Evolutionary conservation across 2,329 filamentous ascomycete genomes (phyloP).

Genomic region (Trichoderma koningiopsis): DNA sequence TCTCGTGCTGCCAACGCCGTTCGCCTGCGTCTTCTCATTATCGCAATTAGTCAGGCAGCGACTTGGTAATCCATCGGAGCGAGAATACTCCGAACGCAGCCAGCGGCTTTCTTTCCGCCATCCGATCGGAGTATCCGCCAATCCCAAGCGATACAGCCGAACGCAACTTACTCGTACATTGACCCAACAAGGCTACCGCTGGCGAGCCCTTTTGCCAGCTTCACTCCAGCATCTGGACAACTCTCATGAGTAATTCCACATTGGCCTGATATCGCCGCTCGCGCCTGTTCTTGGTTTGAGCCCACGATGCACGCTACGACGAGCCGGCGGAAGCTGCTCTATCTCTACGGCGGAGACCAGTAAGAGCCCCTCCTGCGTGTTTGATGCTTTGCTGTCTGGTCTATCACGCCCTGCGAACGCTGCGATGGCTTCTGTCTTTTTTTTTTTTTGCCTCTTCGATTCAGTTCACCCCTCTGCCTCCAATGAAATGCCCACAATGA

Average conservation of each 20-base stretch:
- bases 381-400: not conserved
- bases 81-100: not conserved
- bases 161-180: not conserved
- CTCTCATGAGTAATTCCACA: not conserved
- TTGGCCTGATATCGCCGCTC: not conserved
- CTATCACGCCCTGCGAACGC: not conserved
- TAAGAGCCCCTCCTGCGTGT: constrained; percentile 32
- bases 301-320: constrained; percentile 6
- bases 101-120: not conserved
- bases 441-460: not conserved
- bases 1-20: not conserved
- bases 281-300: not conserved
- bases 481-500: not conserved
- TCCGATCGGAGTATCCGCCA: constrained; percentile 13
- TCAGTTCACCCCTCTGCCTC: not conserved
- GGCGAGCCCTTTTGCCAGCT: not conserved
- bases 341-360: constrained; percentile 47
- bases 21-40: not conserved
- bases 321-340: constrained; percentile 31
- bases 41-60: not conserved
- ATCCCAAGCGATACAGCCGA: not conserved
- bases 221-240: not conserved
- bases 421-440: constrained; percentile 1
- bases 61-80: not conserved
- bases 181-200: constrained; percentile 19